Base-by-base conservation (phyloP, 495 filamentous ascomycete species). In the Penicillium silybi region DNA sequence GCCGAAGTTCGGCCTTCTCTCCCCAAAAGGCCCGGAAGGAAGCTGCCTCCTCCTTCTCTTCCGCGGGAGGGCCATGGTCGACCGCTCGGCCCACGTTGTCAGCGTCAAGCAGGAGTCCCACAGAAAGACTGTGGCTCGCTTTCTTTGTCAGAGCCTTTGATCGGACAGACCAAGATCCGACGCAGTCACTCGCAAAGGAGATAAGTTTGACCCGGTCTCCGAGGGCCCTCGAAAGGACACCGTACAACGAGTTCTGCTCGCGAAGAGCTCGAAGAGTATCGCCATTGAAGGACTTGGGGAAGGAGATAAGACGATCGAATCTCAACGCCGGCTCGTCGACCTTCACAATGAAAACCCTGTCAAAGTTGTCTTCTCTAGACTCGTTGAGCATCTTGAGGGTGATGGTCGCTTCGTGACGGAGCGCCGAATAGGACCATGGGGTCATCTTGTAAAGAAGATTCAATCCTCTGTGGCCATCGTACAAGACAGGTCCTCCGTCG, bases 401-500 rank as follows among this genome's bases (percentile, higher is more conserved):
- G 47, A 75, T 73, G 40, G 63, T 76, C 13, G 90, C 89, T 61
- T 97, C 90, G 38, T 85, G 80, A 44, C 82, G 81, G 46, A 89
- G 69, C 56, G 83, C 58, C 6, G 71, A 63, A 61, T 95, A 95
- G 8, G 90, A 92, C 87, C 88, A 96, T 27, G 79, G 66, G 0
- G 84, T 86, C 89, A 96, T 95, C 62, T 96, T 97, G 72, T 86
- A 97, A 15, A 96, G 75, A 35, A 97, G 52, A 61, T 98, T 97
- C 53, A 92, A 65, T 10, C 82, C 79, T 48, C 87, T 80, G 25
- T 74, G 73, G 2, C 83, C 81, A 66, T 97, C 95, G 62, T 73
- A 81, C 7, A 80, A 44, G 11, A 80, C 62, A 23, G 83, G 82
- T 1, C 52, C 57, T 13, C 69, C 67, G 16, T 57, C 46, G 3